Percentiles rank a stretch among this genome's conserved stretches.
Conservation (phyloP, 805 yeast species). For the Wilhelminamyces savonicus region DNA sequence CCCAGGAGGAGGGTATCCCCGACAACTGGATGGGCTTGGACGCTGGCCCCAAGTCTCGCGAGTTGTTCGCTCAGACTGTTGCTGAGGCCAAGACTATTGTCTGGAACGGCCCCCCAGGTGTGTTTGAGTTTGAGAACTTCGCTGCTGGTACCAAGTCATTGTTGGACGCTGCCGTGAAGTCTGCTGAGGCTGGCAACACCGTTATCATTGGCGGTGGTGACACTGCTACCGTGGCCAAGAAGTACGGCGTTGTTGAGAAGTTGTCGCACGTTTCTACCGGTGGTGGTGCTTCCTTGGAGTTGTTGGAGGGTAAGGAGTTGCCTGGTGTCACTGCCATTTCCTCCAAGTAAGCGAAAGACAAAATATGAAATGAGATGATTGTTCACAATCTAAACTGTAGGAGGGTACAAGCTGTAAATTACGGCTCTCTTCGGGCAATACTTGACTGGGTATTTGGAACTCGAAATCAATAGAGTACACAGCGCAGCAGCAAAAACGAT, state of each 20-base stretch:
- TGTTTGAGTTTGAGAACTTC: conserved; percentile 92
- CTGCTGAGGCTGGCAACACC: conserved; percentile 83
- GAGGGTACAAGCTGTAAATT: too few relatives aligned
- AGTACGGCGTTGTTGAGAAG: conserved; percentile 93
- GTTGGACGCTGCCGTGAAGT: conserved; percentile 81
- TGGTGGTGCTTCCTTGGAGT: conserved; percentile 99
- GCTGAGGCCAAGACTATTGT: conserved; percentile 94
- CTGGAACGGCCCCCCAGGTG: conserved; percentile 99
- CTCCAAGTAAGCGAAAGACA: conserved; percentile 57
- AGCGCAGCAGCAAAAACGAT: too few relatives aligned
- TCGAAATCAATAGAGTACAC: too few relatives aligned
- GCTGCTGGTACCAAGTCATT: conserved; percentile 87
- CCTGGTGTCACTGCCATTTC: conserved; percentile 97
- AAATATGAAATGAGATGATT: too few relatives aligned
- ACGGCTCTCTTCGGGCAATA: too few relatives aligned
- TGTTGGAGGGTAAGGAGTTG: conserved; percentile 95
- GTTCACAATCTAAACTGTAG: too few relatives aligned
- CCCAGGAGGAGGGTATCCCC: conserved; percentile 89
- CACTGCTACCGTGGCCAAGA: conserved; percentile 98
- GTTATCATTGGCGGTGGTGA: conserved; percentile 99
- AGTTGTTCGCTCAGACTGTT: conserved; percentile 75
- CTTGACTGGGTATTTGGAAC: too few relatives aligned
- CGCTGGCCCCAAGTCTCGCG: conserved; percentile 84
- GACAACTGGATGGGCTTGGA: conserved; percentile 95
- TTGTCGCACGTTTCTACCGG: conserved; percentile 98